Evolutionary conservation across 495 filamentous ascomycete species (phyloP).

Genomic region (Talaromyces borbonicus): DNA sequence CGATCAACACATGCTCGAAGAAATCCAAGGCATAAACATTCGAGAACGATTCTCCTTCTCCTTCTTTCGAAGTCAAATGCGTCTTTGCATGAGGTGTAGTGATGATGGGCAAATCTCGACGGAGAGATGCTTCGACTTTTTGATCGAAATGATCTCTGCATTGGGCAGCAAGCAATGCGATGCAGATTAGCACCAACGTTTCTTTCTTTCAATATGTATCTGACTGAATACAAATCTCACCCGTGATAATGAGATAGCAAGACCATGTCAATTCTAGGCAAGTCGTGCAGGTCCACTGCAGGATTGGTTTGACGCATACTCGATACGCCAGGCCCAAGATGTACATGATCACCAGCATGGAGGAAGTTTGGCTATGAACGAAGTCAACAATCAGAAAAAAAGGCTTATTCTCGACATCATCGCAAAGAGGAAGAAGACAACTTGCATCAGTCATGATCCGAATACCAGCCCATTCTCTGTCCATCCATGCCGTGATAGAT

Average conservation of each 20-base stretch:
- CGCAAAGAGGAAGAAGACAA: background rate
- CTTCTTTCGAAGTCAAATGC: slow-evolving; percentile 32
- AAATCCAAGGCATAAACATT: slow-evolving; percentile 45
- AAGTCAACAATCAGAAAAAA: too few species aligned
- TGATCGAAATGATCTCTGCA: slow-evolving; percentile 54
- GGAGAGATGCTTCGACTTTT: slow-evolving; percentile 47
- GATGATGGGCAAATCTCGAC: slow-evolving; percentile 51
- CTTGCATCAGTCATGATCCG: slow-evolving; percentile 53
- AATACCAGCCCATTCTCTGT: slow-evolving; percentile 48
- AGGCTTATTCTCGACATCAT: too few species aligned
- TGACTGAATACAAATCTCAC: too few species aligned
- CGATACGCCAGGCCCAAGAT: slow-evolving; percentile 54
- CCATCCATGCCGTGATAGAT: slow-evolving; percentile 6
- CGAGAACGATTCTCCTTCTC: slow-evolving; percentile 42
- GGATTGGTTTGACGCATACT: slow-evolving; percentile 45
- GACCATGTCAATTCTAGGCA: slow-evolving; percentile 51
- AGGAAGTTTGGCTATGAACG: slow-evolving; percentile 57
- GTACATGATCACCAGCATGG: slow-evolving; percentile 57
- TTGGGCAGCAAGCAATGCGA: too few species aligned
- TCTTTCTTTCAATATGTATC: too few species aligned
- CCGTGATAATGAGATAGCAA: slow-evolving; percentile 59
- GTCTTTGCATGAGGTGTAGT: slow-evolving; percentile 53
- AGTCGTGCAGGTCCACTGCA: slow-evolving; percentile 48
- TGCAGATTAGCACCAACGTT: too few species aligned
- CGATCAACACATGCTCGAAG: slow-evolving; percentile 44